Evolutionary conservation across 2,329 filamentous ascomycete genomes (phyloP).

Genomic region (Sporothrix curviconia): DNA sequence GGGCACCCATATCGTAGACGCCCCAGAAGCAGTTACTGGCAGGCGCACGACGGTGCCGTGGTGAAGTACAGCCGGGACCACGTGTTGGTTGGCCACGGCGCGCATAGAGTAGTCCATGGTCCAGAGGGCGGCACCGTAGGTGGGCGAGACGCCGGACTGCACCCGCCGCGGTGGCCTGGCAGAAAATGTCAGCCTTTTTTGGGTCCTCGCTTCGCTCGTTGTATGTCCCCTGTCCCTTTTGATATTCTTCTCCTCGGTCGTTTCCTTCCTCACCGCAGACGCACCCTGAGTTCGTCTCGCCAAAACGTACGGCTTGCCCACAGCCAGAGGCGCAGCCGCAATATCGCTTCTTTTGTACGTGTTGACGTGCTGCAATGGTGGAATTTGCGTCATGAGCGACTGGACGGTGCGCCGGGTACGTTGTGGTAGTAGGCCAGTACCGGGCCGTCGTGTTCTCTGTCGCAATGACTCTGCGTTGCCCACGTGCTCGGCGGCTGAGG

Average conservation of each 20-base stretch:
- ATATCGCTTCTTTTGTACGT: slow-evolving; percentile 29
- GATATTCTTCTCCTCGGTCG: too few relatives aligned
- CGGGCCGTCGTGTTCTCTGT: slow-evolving; percentile 31
- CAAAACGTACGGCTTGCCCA: slow-evolving; percentile 41
- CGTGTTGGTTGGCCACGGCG: slow-evolving; percentile 29
- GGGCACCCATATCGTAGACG: slow-evolving; percentile 41
- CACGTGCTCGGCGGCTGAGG: slow-evolving; percentile 29
- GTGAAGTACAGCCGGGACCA: slow-evolving; percentile 43
- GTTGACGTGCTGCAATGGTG: slow-evolving; percentile 34
- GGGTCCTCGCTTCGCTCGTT: too few relatives aligned
- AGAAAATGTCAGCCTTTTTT: too few relatives aligned
- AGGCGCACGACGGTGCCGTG: slow-evolving; percentile 47
- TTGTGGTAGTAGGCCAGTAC: slow-evolving; percentile 41
- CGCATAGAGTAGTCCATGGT: slow-evolving; percentile 41
- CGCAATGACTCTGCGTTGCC: slow-evolving; percentile 35
- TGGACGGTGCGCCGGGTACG: slow-evolving; percentile 38
- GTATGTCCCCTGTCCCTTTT: too few relatives aligned
- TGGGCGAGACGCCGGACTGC: slow-evolving; percentile 35
- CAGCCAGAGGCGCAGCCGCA: slow-evolving; percentile 29
- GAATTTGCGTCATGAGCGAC: slow-evolving; percentile 40
- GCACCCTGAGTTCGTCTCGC: slow-evolving; percentile 45
- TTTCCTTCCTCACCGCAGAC: too few relatives aligned
- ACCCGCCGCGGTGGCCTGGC: too few relatives aligned
- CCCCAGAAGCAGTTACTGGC: slow-evolving; percentile 45
- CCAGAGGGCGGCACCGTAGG: slow-evolving; percentile 44